Conservation (phyloP, 169 alveolate species). For the Theileria parva region DNA sequence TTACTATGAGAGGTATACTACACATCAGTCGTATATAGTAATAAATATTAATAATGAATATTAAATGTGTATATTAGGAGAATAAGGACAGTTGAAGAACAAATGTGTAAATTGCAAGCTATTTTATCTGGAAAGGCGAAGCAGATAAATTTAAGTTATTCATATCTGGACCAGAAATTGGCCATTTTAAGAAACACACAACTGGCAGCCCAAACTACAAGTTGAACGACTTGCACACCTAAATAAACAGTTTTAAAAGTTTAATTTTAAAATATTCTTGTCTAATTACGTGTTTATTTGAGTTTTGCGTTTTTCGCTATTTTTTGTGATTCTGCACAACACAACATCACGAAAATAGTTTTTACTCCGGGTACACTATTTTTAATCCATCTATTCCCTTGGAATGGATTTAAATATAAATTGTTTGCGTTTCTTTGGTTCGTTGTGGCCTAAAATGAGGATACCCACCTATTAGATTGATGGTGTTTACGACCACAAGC, state of each 20-base stretch:
- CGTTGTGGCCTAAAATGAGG: too few species aligned
- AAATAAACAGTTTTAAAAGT: not conserved
- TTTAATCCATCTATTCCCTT: too few species aligned
- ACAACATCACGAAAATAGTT: too few species aligned
- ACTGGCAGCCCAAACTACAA: constrained; percentile 19
- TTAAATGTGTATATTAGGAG: constrained; percentile 27
- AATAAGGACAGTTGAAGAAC: constrained; percentile 55
- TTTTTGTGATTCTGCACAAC: too few species aligned
- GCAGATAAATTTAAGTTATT: constrained; percentile 43
- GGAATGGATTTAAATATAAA: too few species aligned
- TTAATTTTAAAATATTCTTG: too few species aligned
- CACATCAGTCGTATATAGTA: not conserved
- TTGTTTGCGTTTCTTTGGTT: too few species aligned
- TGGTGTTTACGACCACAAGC: too few species aligned
- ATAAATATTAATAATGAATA: not conserved
- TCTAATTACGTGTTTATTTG: too few species aligned
- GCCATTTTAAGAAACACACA: constrained; percentile 41
- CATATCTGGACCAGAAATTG: constrained; percentile 62
- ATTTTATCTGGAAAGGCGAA: constrained; percentile 50
- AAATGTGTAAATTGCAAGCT: constrained; percentile 53
- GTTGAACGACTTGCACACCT: not conserved
- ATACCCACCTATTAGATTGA: too few species aligned
- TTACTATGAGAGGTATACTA: constrained; percentile 47
- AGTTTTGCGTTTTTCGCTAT: too few species aligned
- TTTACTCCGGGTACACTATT: too few species aligned